A percentile compares a stretch with the other conserved stretches of the same genome.
Evolutionary conservation across 306 rosid genomes (phyloP).

Genomic region (Psophocarpus tetragonolobus): DNA sequence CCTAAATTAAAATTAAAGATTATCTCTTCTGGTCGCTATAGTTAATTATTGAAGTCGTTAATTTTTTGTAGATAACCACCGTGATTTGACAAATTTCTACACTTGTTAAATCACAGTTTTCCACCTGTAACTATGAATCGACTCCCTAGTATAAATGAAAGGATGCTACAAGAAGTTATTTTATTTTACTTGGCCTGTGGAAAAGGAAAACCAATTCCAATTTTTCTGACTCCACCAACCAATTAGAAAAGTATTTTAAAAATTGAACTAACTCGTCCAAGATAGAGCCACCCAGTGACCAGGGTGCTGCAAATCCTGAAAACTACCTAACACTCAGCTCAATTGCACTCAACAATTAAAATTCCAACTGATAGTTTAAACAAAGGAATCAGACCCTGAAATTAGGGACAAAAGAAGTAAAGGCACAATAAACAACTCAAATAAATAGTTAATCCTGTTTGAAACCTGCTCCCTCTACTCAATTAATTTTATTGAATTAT

Average conservation of each 20-base stretch:
- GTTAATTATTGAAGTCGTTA: not conserved
- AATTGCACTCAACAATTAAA: not conserved
- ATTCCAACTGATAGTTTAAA: not conserved
- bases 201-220: not conserved
- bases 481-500: not conserved
- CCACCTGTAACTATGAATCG: not conserved
- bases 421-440: not conserved
- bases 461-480: not conserved
- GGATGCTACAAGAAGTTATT: not conserved
- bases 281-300: not conserved
- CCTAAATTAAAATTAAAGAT: not conserved
- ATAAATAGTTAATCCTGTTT: not conserved
- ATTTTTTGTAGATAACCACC: not conserved
- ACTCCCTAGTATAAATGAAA: not conserved
- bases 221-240: not conserved
- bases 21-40: not conserved
- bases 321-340: not conserved
- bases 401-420: not conserved
- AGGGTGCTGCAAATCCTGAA: not conserved
- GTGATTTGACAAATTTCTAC: not conserved
- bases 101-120: not conserved
- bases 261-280: not conserved
- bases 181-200: no score
- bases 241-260: not conserved
- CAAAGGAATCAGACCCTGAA: not conserved